Percentiles rank a stretch among this genome's conserved stretches.
These are phyloP conservation scores for Hawksworthiomyces lignivorus DNA, from an alignment of 2,329 filamentous ascomycete species.

Conservation along the genomic window DNA sequence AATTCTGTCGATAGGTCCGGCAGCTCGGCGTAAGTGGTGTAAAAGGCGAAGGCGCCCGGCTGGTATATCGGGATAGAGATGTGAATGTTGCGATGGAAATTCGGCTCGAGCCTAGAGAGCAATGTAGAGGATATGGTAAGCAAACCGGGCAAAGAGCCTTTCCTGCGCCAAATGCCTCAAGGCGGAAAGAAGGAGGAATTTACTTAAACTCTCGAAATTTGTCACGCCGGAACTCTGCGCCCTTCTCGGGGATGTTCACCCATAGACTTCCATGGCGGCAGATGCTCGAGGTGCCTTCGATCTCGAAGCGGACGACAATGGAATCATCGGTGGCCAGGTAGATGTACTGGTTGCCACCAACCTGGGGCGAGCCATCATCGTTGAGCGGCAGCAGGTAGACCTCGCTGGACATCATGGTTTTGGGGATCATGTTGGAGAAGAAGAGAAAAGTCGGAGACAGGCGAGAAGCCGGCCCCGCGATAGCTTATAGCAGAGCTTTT, in stretches of 20 bases:
- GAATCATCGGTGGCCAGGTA: conserved; percentile 77
- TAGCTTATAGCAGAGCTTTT: too few relatives aligned
- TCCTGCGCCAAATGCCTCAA: neutral
- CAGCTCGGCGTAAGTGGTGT: conserved; percentile 83
- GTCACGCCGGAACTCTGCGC: conserved; percentile 66
- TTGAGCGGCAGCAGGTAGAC: conserved; percentile 86
- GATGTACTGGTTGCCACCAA: conserved; percentile 75
- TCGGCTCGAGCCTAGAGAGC: conserved; percentile 71
- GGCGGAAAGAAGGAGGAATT: conserved; percentile 21
- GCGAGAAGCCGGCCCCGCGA: neutral
- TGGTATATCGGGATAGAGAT: conserved; percentile 80
- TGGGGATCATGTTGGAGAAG: conserved; percentile 42
- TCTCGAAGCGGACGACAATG: conserved; percentile 77
- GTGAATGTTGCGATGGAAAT: conserved; percentile 87
- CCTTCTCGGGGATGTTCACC: conserved; percentile 85
- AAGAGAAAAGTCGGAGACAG: neutral
- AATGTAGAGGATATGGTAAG: neutral
- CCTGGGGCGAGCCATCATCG: conserved; percentile 85
- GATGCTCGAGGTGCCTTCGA: conserved; percentile 92
- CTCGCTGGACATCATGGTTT: conserved; percentile 58
- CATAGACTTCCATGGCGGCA: conserved; percentile 90
- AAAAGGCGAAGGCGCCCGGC: conserved; percentile 88
- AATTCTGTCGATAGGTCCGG: conserved; percentile 62
- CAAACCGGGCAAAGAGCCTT: neutral
- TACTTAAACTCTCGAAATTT: conserved; percentile 87